Percentiles rank a stretch among this genome's conserved stretches.
phyloP scores from a whole-genome alignment of 257 asterid species.

The Solanum etuberosum region DNA sequence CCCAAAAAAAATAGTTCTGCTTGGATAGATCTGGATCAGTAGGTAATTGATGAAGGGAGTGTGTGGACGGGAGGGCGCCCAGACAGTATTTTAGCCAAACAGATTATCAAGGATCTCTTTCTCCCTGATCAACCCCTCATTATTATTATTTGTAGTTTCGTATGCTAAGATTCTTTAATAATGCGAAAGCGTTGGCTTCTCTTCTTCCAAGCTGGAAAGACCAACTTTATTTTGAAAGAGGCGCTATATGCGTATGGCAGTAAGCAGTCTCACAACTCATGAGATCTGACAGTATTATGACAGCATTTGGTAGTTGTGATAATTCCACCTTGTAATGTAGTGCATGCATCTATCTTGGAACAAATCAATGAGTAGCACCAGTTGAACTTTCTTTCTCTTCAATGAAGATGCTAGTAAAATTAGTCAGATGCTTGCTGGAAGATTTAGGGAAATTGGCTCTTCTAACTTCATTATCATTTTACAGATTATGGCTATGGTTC shows the following conservation, averaged over 20 bases:
- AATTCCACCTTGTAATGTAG: background rate
- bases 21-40: background rate
- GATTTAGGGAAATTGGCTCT: background rate
- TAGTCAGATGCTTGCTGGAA: background rate
- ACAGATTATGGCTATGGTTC: slow-evolving; percentile 91
- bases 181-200: background rate
- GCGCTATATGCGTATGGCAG: background rate
- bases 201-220: background rate
- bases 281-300: background rate
- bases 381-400: background rate
- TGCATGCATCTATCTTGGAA: background rate
- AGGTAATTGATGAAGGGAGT: background rate
- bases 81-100: background rate
- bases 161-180: background rate
- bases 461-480: background rate
- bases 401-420: background rate
- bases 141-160: background rate
- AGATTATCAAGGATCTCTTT: background rate
- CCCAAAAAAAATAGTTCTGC: background rate
- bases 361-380: background rate
- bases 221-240: background rate
- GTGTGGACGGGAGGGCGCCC: background rate
- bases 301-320: background rate
- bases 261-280: background rate
- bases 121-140: background rate